phyloP scores from a whole-genome alignment of 116 monocot genomes.

The Posidonia oceanica region DNA sequence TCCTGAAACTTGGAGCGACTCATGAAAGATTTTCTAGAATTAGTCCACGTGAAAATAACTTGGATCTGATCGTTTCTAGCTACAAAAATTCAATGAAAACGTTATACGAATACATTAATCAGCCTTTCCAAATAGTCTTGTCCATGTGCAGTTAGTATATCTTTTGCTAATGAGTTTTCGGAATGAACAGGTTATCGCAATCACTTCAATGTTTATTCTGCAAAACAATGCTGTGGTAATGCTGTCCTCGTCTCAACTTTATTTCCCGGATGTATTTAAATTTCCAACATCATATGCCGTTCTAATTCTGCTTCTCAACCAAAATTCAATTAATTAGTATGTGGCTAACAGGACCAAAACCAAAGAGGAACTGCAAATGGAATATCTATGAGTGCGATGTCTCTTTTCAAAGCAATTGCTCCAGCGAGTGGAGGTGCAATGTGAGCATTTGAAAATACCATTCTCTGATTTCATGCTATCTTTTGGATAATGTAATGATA shows the following conservation, averaged over 20 bases:
- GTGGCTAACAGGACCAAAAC: constrained; percentile 45
- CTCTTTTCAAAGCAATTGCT: constrained; percentile 70
- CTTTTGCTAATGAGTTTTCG: neutral
- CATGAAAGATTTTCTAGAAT: no score
- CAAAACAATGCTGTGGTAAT: constrained; percentile 89
- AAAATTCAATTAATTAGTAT: neutral
- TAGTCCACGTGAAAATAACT: no score
- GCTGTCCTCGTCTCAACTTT: neutral
- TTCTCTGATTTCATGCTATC: no score
- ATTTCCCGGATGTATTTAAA: neutral
- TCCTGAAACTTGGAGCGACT: no score
- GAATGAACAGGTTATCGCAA: constrained; percentile 3
- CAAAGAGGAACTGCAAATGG: constrained; percentile 98
- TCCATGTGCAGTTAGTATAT: no score
- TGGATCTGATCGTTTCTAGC: no score
- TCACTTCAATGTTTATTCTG: constrained; percentile 51
- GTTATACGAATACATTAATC: no score
- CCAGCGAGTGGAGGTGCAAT: constrained; percentile 66
- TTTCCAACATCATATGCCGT: no score
- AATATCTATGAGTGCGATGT: constrained; percentile 61
- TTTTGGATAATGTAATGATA: no score
- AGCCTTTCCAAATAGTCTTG: no score
- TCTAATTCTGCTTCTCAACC: no score
- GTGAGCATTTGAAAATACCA: constrained; percentile 32
- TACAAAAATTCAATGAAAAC: no score